Percentiles rank a stretch among this genome's conserved stretches.
phyloP scores from a whole-genome alignment of 495 filamentous ascomycete species.

The Neurospora pannonica region DNA sequence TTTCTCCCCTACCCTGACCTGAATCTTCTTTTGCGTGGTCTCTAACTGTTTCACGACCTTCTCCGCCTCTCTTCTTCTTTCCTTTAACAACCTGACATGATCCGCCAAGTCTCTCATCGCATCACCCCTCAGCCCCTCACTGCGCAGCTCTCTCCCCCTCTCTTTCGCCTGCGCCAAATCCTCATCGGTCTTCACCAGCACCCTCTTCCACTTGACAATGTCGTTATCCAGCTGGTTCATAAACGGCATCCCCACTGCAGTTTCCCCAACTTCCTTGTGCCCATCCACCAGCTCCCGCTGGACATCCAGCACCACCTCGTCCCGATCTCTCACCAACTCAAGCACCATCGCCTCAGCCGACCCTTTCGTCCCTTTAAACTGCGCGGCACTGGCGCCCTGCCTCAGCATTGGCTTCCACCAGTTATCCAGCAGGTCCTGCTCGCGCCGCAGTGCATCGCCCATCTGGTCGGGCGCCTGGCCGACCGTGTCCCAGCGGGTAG shows the following conservation, averaged over 20 bases:
- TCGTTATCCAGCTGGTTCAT: not conserved
- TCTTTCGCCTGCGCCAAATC: not conserved
- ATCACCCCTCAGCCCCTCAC: not conserved
- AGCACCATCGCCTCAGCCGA: not conserved
- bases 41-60: not conserved
- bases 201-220: not conserved
- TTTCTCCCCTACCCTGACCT: not conserved
- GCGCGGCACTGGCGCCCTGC: not conserved
- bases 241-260: not conserved
- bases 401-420: not conserved
- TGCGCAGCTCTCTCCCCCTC: not conserved
- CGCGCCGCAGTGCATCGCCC: constrained; percentile 9
- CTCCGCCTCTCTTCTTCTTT: not conserved
- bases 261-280: not conserved
- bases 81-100: not conserved
- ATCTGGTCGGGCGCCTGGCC: not conserved
- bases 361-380: not conserved
- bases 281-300: not conserved
- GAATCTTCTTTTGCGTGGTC: not conserved
- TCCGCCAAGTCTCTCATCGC: not conserved
- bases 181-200: not conserved
- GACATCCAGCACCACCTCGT: not conserved
- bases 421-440: constrained; percentile 17
- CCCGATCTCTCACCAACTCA: not conserved
- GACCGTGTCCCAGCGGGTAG: constrained; percentile 30